Percentiles rank a stretch among this genome's conserved stretches.
Conservation (phyloP, 2,329 filamentous ascomycete species). For the Xylariaceae sp. region DNA sequence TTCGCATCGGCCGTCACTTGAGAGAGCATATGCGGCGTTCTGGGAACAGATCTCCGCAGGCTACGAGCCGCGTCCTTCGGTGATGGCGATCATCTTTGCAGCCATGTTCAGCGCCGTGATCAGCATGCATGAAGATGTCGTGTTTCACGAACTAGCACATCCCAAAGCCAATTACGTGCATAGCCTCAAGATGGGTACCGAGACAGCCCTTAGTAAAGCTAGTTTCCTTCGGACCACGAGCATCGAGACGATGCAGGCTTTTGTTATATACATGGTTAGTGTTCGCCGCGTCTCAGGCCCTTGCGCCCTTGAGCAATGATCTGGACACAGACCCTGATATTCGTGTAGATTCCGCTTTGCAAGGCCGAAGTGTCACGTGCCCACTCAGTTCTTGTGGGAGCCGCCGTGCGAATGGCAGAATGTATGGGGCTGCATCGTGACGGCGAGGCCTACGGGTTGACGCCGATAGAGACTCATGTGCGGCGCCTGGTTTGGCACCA, state of each 20-base stretch:
- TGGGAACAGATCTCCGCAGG: slow-evolving; percentile 59
- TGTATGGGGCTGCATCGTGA: slow-evolving; percentile 75
- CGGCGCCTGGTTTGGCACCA: slow-evolving; percentile 74
- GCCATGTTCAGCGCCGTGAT: slow-evolving; percentile 66
- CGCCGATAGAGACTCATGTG: slow-evolving; percentile 65
- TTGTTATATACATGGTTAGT: slow-evolving; percentile 70
- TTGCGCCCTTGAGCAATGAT: too few species aligned
- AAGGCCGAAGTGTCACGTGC: slow-evolving; percentile 67
- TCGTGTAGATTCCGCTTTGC: slow-evolving; percentile 61
- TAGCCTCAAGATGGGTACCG: slow-evolving; percentile 62
- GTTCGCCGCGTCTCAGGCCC: not conserved
- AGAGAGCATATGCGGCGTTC: slow-evolving; percentile 60
- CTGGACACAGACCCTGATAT: slow-evolving; percentile 16
- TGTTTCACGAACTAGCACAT: slow-evolving; percentile 50
- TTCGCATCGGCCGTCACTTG: slow-evolving; percentile 64
- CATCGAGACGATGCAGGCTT: slow-evolving; percentile 71
- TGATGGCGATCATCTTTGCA: slow-evolving; percentile 66
- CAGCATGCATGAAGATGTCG: slow-evolving; percentile 55
- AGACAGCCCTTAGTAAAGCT: slow-evolving; percentile 63
- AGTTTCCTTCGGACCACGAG: slow-evolving; percentile 68
- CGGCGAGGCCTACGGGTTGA: slow-evolving; percentile 61
- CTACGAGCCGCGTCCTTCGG: slow-evolving; percentile 58
- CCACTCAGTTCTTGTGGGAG: slow-evolving; percentile 68
- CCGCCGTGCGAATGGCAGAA: slow-evolving; percentile 69
- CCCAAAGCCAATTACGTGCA: slow-evolving; percentile 56